These are phyloP conservation scores for Sphaerulina vaccinii DNA, from an alignment of 2,329 filamentous ascomycete species.

Conservation along the genomic window DNA sequence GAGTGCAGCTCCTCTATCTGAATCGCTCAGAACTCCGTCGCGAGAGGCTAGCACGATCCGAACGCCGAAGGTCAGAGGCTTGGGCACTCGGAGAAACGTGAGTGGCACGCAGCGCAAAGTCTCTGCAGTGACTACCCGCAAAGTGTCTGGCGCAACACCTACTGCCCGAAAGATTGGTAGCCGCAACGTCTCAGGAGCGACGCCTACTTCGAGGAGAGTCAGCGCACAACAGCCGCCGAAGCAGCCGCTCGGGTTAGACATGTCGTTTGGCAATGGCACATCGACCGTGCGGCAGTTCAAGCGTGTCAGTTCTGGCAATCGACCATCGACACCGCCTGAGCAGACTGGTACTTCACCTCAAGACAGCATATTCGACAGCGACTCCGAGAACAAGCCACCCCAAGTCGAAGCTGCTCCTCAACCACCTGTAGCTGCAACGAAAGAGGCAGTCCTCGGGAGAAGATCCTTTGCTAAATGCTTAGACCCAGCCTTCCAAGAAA, in stretches of 20 bases:
- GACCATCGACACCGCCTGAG: slow-evolving; percentile 26
- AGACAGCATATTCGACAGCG: slow-evolving; percentile 40
- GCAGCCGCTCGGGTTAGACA: slow-evolving; percentile 80
- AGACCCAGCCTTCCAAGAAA: slow-evolving; percentile 79
- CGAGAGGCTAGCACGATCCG: slow-evolving; percentile 39
- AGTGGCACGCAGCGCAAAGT: slow-evolving; percentile 41
- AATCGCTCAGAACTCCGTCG: slow-evolving; percentile 25
- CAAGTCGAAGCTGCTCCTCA: slow-evolving; percentile 30
- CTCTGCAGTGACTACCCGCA: slow-evolving; percentile 14
- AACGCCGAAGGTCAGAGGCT: slow-evolving; percentile 35
- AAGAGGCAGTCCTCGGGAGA: slow-evolving; percentile 79
- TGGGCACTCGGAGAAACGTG: slow-evolving; percentile 38
- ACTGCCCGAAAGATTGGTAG: slow-evolving; percentile 35
- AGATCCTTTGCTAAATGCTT: slow-evolving; percentile 78
- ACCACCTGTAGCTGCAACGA: slow-evolving; percentile 47
- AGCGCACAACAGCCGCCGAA: slow-evolving; percentile 49
- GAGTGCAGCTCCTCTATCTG: slow-evolving; percentile 42
- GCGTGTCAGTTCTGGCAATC: slow-evolving; percentile 62
- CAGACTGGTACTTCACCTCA: slow-evolving; percentile 26
- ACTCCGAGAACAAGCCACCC: slow-evolving; percentile 66
- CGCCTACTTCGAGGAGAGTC: slow-evolving; percentile 46
- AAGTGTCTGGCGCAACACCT: slow-evolving; percentile 29
- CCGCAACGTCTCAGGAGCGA: slow-evolving; percentile 38
- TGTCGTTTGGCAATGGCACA: slow-evolving; percentile 89
- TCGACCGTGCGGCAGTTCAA: slow-evolving; percentile 92